These are phyloP conservation scores for Mesotaenium endlicherianum DNA, from an alignment of 139 green algal genomes.

Conservation along the genomic window DNA sequence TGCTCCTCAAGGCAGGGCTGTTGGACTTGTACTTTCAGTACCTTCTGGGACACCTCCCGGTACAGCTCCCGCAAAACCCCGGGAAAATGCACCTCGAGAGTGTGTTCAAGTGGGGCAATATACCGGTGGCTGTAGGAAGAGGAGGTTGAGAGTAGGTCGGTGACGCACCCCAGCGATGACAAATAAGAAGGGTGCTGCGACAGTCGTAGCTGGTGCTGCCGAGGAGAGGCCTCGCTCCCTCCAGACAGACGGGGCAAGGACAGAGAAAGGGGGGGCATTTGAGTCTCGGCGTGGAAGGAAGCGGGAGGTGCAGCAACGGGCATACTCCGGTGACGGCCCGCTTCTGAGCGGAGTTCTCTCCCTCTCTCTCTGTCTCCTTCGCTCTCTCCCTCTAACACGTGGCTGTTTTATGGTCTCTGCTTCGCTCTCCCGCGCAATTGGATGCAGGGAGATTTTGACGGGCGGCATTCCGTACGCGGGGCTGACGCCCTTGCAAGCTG, in stretches of 20 bases:
- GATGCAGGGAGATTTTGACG: constrained; percentile 84
- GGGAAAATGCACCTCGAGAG: neutral
- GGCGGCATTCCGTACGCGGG: constrained; percentile 66
- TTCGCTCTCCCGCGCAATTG: neutral
- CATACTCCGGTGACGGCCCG: neutral
- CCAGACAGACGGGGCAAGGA: no score
- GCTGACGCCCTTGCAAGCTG: constrained; percentile 41
- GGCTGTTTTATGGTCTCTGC: neutral
- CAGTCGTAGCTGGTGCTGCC: no score
- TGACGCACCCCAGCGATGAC: no score
- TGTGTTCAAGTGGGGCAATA: neutral
- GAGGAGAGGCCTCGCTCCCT: no score
- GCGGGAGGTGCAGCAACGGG: neutral
- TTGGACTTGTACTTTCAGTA: neutral
- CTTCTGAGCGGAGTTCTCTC: neutral
- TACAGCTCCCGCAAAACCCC: neutral
- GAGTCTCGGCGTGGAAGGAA: neutral
- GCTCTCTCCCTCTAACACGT: neutral
- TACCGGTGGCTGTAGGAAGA: neutral
- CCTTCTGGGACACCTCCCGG: neutral
- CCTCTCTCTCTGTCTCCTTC: no score
- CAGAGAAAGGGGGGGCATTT: neutral
- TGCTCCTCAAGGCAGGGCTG: neutral
- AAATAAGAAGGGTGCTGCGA: no score
- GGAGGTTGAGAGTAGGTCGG: neutral